Evolutionary conservation across 1,139 yeast species (phyloP), one percentile per base, ranked within the genome.

Genomic region (Geotrichum macrosporum): DNA sequence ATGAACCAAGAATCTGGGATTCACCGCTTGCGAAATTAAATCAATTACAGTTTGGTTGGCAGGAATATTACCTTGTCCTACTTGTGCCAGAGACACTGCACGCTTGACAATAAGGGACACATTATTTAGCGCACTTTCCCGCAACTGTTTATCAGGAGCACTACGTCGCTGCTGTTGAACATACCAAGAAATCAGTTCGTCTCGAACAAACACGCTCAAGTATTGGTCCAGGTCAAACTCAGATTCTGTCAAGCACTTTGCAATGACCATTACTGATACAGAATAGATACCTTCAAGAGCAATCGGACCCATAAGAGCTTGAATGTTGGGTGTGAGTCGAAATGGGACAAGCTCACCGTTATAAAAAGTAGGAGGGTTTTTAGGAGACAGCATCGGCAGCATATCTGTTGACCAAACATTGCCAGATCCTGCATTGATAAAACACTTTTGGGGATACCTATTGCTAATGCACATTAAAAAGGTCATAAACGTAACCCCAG

Each of bases 331-430:
- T 4, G 99, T 92, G 61, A 94, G 75, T 61, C 99, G 76, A 76
- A 94, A 92, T 35, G 98, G 97, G 44, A 92, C 97, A 56, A 88
- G 79, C 63, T 94, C 99, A n/a, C 89, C 80, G 58, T 88, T 87
- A 62, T 84, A 85, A 72, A 92, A 88, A 32, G 92, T 75, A 26
- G 99, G 98, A 0, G 94, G 83, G 5, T 81, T 81, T 70, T 64
- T 82, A 77, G 67, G 62, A 4, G 72, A 65, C 4, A 72, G 70
- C 50, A 71, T 82, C 21, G 98, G 97, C 46, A 94, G 73, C 95
- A 92, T 88, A 60, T 94, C 98, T 3, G 94, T 80, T 0, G 97
- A 88, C 82, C 94, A 87, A 13, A 92, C 92, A 58, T 79, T 81
- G 53, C 98, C 99, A 1, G 94, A 82, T 5, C 78, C 78, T 60